A percentile compares a stretch with the other conserved stretches of the same genome.
Evolutionary conservation across 495 filamentous ascomycete genomes (phyloP).

Genomic region (Corynascus novoguineensis): DNA sequence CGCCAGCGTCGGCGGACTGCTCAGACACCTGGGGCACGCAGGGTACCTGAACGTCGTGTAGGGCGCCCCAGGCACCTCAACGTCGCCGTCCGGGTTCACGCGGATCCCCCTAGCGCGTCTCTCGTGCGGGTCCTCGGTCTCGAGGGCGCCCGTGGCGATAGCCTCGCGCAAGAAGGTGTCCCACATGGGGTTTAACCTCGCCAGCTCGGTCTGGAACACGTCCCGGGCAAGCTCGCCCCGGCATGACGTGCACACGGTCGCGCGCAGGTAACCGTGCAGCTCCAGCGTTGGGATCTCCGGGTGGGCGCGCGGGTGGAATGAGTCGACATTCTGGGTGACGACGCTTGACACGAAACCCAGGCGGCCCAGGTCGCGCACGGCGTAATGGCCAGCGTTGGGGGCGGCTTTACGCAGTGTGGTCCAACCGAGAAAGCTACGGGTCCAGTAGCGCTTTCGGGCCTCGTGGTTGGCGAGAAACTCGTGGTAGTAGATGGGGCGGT

Average conservation of each 20-base stretch:
- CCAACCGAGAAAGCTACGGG: slow-evolving; percentile 91
- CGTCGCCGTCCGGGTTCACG: slow-evolving; percentile 91
- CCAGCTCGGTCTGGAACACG: slow-evolving; percentile 69
- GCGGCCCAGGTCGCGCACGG: slow-evolving; percentile 62
- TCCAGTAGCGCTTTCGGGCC: slow-evolving; percentile 92
- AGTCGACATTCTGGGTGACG: slow-evolving; percentile 96
- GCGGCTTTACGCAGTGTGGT: slow-evolving; percentile 66
- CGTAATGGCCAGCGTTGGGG: slow-evolving; percentile 76
- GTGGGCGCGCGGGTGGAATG: slow-evolving; percentile 77
- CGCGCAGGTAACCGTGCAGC: slow-evolving; percentile 83
- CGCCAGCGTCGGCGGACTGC: slow-evolving; percentile 53
- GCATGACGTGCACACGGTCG: slow-evolving; percentile 76
- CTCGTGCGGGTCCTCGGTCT: slow-evolving; percentile 70
- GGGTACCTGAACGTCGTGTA: slow-evolving; percentile 91
- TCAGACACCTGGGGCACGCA: slow-evolving; percentile 74
- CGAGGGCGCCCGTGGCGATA: slow-evolving; percentile 64
- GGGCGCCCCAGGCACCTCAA: slow-evolving; percentile 80
- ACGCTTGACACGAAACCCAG: slow-evolving; percentile 69
- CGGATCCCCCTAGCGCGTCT: slow-evolving; percentile 63
- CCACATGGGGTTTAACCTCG: slow-evolving; percentile 81
- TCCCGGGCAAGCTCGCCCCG: slow-evolving; percentile 59
- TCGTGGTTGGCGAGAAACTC: slow-evolving; percentile 82
- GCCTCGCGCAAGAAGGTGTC: slow-evolving; percentile 66
- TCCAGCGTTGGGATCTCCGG: slow-evolving; percentile 71
- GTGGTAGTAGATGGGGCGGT: slow-evolving; percentile 87